A percentile compares a stretch with the other conserved stretches of the same genome.
Evolutionary conservation across 1,284 basidiomycete species (phyloP).

Genomic region (Cryptococcus amylolentus): DNA sequence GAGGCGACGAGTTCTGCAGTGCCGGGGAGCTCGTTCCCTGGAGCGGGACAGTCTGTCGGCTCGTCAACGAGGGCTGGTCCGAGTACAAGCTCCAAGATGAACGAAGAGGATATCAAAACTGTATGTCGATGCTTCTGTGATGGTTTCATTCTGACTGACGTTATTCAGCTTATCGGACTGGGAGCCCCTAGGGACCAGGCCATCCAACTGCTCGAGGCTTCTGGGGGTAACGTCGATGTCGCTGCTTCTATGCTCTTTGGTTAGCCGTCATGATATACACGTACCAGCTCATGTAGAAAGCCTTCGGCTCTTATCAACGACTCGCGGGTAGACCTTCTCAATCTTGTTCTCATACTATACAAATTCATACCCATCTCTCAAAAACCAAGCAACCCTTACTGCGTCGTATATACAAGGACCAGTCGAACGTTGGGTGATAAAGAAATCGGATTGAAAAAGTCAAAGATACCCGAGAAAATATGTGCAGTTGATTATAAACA

Average conservation of each 20-base stretch:
- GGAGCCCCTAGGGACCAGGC: conserved; percentile 74
- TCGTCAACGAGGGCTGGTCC: conserved; percentile 15
- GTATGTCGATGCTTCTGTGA: conserved; percentile 10
- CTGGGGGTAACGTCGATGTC: conserved; percentile 79
- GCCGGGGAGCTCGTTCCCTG: conserved; percentile 32
- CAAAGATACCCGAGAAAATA: too few relatives aligned
- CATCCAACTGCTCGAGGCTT: conserved; percentile 68
- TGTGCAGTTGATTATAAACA: too few relatives aligned
- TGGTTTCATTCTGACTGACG: not conserved
- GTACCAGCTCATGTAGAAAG: too few relatives aligned
- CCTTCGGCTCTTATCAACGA: too few relatives aligned
- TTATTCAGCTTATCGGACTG: conserved; percentile 60
- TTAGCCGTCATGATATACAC: conserved; percentile 3
- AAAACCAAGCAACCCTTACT: too few relatives aligned
- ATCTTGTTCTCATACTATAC: too few relatives aligned
- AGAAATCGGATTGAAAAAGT: too few relatives aligned
- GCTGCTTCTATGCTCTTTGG: conserved; percentile 84
- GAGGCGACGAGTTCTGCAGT: conserved; percentile 25
- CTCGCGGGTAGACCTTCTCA: too few relatives aligned
- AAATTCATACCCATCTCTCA: too few relatives aligned
- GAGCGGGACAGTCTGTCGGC: conserved; percentile 19
- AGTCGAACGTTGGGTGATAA: too few relatives aligned
- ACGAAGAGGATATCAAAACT: conserved; percentile 33
- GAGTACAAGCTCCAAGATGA: not conserved
- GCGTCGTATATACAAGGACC: too few relatives aligned